Percentiles rank a stretch among this genome's conserved stretches.
Evolutionary conservation across 805 yeast genomes (phyloP).

Genomic region (Candida orba): DNA sequence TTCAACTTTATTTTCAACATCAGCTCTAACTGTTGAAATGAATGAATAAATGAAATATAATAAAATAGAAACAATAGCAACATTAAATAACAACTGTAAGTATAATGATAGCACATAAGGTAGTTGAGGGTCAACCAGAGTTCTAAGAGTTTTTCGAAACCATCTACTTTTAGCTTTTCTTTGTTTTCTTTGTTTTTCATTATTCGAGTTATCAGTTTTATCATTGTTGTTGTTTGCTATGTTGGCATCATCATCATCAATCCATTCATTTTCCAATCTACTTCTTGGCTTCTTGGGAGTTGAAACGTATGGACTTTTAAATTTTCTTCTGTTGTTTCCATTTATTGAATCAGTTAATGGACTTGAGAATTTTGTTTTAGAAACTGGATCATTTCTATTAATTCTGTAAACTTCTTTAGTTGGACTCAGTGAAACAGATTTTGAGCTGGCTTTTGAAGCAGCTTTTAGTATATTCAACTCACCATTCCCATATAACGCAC

Average conservation of each 20-base stretch:
- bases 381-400: background rate
- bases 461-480: slow-evolving; percentile 28
- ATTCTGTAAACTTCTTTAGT: slow-evolving; percentile 19
- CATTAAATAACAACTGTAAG: slow-evolving; percentile 55
- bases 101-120: slow-evolving; percentile 58
- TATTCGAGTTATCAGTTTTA: no score
- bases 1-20: slow-evolving; percentile 65
- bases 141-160: slow-evolving; percentile 8
- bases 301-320: slow-evolving; percentile 17
- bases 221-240: background rate
- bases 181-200: slow-evolving; percentile 2
- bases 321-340: slow-evolving; percentile 8
- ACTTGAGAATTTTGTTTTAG: slow-evolving; percentile 13
- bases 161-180: slow-evolving; percentile 6
- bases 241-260: slow-evolving; percentile 15
- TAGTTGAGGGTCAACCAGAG: slow-evolving; percentile 34
- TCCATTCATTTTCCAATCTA: slow-evolving; percentile 13
- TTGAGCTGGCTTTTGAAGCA: slow-evolving; percentile 15
- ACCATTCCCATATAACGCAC: slow-evolving; percentile 19
- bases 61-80: slow-evolving; percentile 42
- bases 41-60: slow-evolving; percentile 45
- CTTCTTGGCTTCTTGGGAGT: slow-evolving; percentile 9
- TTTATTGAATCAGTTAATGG: slow-evolving; percentile 21
- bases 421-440: slow-evolving; percentile 28
- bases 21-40: slow-evolving; percentile 50